Percentiles rank a stretch among this genome's conserved stretches.
phyloP scores from a whole-genome alignment of 2,329 filamentous ascomycete species.

The Ceratocystis eucalypticola region DNA sequence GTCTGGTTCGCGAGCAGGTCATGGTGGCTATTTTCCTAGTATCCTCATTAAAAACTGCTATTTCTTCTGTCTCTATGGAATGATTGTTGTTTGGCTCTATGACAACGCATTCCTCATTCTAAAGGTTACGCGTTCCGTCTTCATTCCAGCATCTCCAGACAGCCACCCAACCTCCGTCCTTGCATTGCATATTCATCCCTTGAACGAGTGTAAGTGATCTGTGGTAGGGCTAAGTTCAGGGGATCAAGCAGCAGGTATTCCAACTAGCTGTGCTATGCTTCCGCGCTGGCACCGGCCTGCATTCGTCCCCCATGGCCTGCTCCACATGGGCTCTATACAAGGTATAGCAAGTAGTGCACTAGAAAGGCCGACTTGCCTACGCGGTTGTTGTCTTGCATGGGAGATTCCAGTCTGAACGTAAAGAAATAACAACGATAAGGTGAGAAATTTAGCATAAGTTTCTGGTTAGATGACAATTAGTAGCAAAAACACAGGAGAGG shows the following conservation, averaged over 20 bases:
- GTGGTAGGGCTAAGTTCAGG: neutral
- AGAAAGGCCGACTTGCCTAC: neutral
- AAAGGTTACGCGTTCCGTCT: neutral
- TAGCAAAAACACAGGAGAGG: neutral
- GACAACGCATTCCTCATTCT: conserved; percentile 10
- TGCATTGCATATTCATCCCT: neutral
- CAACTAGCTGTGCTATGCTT: neutral
- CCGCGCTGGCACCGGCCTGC: neutral
- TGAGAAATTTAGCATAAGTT: neutral
- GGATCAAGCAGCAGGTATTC: neutral
- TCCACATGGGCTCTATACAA: neutral
- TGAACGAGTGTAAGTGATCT: neutral
- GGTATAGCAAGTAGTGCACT: no score
- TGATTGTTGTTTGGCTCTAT: neutral
- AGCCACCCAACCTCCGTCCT: neutral
- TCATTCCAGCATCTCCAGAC: conserved; percentile 4
- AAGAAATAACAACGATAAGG: neutral
- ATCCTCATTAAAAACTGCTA: neutral
- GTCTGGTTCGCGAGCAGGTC: neutral
- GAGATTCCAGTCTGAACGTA: conserved; percentile 7
- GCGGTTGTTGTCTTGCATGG: conserved; percentile 8
- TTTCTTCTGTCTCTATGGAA: neutral
- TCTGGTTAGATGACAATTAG: neutral
- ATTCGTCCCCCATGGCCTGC: neutral
- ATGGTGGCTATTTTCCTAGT: neutral